These are phyloP conservation scores for Arabidopsis hybrid DNA, from an alignment of 441 rosid species.

Conservation along the genomic window DNA sequence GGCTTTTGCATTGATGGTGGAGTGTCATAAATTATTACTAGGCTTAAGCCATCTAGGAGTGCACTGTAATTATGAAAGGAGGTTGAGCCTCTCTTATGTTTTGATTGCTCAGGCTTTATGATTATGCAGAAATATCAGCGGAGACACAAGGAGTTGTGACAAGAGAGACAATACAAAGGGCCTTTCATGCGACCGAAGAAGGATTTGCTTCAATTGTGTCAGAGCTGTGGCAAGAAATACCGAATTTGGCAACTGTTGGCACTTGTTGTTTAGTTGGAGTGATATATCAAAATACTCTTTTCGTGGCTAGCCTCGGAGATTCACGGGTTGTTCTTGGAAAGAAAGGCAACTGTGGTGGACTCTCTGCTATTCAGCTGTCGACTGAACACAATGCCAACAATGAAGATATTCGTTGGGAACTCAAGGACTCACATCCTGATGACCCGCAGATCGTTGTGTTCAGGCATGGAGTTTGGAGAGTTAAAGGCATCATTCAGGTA, in stretches of 20 bases:
- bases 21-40: conserved; percentile 6
- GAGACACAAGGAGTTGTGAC: conserved; percentile 75
- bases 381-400: conserved; percentile 85
- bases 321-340: conserved; percentile 87
- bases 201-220: conserved; percentile 80
- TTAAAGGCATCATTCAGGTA: conserved; percentile 91
- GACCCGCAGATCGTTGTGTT: conserved; percentile 83
- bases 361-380: conserved; percentile 84
- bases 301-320: conserved; percentile 87
- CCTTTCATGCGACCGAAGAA: conserved; percentile 75
- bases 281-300: conserved; percentile 71
- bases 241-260: conserved; percentile 79
- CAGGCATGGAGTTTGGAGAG: conserved; percentile 92
- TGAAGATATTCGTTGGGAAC: conserved; percentile 82
- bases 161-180: conserved; percentile 69
- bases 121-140: conserved; percentile 84
- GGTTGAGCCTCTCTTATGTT: conserved; percentile 63
- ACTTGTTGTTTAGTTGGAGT: conserved; percentile 90
- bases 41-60: conserved; percentile 21
- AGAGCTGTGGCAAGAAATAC: conserved; percentile 61
- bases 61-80: conserved; percentile 28
- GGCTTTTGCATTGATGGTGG: conserved; percentile 27
- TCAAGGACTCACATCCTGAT: conserved; percentile 74
- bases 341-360: conserved; percentile 74
- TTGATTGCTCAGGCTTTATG: conserved; percentile 81